Evolutionary conservation across 2,329 filamentous ascomycete genomes (phyloP).

Genomic region (Colletotrichum trifolii): DNA sequence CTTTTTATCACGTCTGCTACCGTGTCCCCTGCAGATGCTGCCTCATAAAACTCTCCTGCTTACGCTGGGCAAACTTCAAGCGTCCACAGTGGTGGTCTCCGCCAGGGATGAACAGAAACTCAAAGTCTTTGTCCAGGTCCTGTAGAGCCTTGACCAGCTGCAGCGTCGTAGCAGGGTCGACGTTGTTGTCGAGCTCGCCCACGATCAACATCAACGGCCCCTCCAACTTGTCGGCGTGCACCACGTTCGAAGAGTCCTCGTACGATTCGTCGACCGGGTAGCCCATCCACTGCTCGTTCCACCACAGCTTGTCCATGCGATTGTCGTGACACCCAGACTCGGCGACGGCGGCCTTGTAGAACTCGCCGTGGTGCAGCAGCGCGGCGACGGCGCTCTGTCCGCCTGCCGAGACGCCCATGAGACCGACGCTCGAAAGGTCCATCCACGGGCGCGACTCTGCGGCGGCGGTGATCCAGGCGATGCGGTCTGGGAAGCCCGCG

Average conservation of each 20-base stretch:
- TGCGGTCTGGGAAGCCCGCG: slow-evolving; percentile 44
- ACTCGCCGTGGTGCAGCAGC: slow-evolving; percentile 43
- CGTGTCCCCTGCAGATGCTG: too few relatives aligned
- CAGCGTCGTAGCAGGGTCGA: slow-evolving; percentile 45
- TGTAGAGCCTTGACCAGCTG: slow-evolving; percentile 43
- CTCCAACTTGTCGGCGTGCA: slow-evolving; percentile 42
- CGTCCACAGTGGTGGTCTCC: slow-evolving; percentile 21
- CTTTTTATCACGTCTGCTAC: too few relatives aligned
- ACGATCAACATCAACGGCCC: slow-evolving; percentile 44
- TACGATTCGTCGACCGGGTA: slow-evolving; percentile 46
- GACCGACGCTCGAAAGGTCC: slow-evolving; percentile 43
- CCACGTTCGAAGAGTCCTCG: slow-evolving; percentile 42
- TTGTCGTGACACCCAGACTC: slow-evolving; percentile 46
- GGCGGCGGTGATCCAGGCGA: slow-evolving; percentile 44
- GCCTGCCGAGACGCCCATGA: slow-evolving; percentile 45
- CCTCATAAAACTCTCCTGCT: too few relatives aligned
- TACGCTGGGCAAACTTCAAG: not conserved
- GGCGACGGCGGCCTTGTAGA: slow-evolving; percentile 44
- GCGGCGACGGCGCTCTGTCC: slow-evolving; percentile 44
- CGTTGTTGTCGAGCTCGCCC: slow-evolving; percentile 44
- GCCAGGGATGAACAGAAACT: slow-evolving; percentile 43
- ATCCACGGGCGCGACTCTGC: slow-evolving; percentile 43
- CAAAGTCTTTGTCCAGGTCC: slow-evolving; percentile 43
- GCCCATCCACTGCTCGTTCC: slow-evolving; percentile 48
- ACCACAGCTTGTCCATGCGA: slow-evolving; percentile 45